Base-by-base conservation (phyloP, 2,329 filamentous ascomycete species). In the Nemania serpens region DNA sequence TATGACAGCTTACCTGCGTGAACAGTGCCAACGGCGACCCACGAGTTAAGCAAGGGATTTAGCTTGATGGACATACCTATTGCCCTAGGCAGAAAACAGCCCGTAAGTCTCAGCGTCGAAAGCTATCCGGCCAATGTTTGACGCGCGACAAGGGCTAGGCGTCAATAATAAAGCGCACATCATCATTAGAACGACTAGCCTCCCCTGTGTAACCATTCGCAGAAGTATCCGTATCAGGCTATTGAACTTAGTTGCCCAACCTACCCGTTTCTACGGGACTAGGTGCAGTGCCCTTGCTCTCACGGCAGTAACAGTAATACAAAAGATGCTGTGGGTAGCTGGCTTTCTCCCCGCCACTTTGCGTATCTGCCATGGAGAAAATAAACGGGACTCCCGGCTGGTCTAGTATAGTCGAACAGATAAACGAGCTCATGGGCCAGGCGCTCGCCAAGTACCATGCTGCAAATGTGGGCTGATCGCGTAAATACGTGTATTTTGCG, bases 381-480 rank as follows among this genome's bases (percentile, higher is more conserved):
- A 57, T 57, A 57, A 50, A 57, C 37, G 47, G 54, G 46, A 50
- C 46, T 45, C 25, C 9, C 20, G 36, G 29, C 36, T 29, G 39
- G 47, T 11, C 42, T 34, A 17, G 47, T 11, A 33, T 34, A 17
- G 46, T 45, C 45, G 47, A 51, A 25, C 46, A 37, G 45, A 45
- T 29, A 29, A 41, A 39, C 5, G 29, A 37, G 18, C 39, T 51
- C 9, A 51, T n/a, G 34, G 34, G 48, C 33, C 41, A 33, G 37
- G 48, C 55, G 41, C 46, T 48, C 45, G 45, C 42, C 41, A 51
- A 58, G 33, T 53, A 36, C 41, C 48, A 47, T 48, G 42, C 56
- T 59, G 56, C 49, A 53, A 49, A 42, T 54, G 55, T 37, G 56
- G 49, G 56, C 56, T 59, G 41, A 43, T 50, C 22, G 37, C 34